Evolutionary conservation across 768 basidiomycete genomes (phyloP).

Genomic region (Dacryopinax primogenitus): DNA sequence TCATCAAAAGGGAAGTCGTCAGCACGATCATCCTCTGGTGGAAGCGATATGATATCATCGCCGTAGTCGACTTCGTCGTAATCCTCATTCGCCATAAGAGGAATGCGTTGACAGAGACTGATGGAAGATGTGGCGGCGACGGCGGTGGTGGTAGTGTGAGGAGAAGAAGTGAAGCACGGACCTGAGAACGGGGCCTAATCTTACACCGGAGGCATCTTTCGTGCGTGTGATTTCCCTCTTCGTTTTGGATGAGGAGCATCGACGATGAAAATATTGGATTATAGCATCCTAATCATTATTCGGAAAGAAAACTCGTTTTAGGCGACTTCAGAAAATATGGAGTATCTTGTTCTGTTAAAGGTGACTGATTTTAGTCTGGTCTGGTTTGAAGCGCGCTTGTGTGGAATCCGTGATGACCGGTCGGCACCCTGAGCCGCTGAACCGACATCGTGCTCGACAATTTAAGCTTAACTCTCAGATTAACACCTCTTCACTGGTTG

Average conservation of each 20-base stretch:
- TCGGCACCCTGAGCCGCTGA: too few relatives aligned
- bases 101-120: background rate
- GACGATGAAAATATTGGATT: too few relatives aligned
- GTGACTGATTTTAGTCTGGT: too few relatives aligned
- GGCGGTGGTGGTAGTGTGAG: background rate
- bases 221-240: background rate
- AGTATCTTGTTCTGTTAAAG: too few relatives aligned
- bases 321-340: conserved; percentile 11
- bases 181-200: background rate
- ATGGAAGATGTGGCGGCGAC: background rate
- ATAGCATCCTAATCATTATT: too few relatives aligned
- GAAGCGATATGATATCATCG: conserved; percentile 16
- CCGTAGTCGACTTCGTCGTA: conserved; percentile 20
- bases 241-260: too few relatives aligned
- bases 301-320: conserved; percentile 15
- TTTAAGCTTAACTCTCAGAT: background rate
- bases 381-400: background rate
- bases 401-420: too few relatives aligned
- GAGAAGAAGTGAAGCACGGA: background rate
- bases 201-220: background rate
- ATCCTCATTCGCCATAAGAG: conserved; percentile 7
- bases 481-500: conserved; percentile 11
- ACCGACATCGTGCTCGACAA: background rate
- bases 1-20: background rate
- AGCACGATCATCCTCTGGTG: background rate